Conservation (phyloP, 108 stramenopile species). For the Discostella stelligeroides region DNA sequence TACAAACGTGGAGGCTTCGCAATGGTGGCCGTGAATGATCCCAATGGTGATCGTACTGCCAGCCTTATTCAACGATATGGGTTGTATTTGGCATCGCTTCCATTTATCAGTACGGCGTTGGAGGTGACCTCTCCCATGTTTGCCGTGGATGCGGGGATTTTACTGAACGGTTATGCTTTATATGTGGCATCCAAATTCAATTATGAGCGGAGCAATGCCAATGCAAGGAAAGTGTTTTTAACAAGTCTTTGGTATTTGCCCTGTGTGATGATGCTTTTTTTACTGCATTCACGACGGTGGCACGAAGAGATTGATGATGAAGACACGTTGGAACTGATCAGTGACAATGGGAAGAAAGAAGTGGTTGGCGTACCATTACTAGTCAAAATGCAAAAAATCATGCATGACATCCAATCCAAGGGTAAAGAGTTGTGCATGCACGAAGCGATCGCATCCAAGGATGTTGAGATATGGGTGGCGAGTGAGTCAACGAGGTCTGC, state of each 20-base stretch:
- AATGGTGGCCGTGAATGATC: conserved; percentile 86
- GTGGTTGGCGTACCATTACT: conserved; percentile 47
- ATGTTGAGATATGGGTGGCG: conserved; percentile 31
- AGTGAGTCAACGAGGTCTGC: conserved; percentile 19
- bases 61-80: conserved; percentile 83
- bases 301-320: conserved; percentile 58
- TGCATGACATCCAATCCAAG: conserved; percentile 70
- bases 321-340: conserved; percentile 11
- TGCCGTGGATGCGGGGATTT: conserved; percentile 86
- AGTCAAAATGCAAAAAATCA: conserved; percentile 32
- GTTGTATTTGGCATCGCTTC: conserved; percentile 83
- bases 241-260: conserved; percentile 97
- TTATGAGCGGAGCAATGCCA: conserved; percentile 86
- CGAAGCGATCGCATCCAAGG: conserved; percentile 57
- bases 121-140: conserved; percentile 97
- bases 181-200: conserved; percentile 80
- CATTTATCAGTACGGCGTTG: conserved; percentile 71
- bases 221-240: conserved; percentile 94
- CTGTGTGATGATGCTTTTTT: conserved; percentile 86
- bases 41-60: conserved; percentile 83
- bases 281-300: conserved; percentile 92
- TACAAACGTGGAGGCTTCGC: conserved; percentile 80
- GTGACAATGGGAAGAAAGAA: conserved; percentile 17
- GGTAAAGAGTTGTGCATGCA: conserved; percentile 83
- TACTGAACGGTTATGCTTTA: conserved; percentile 86